Evolutionary conservation across 1,139 yeast species (phyloP), one percentile per base, ranked within the genome.

Genomic region (Yamadazyma atlantica): DNA sequence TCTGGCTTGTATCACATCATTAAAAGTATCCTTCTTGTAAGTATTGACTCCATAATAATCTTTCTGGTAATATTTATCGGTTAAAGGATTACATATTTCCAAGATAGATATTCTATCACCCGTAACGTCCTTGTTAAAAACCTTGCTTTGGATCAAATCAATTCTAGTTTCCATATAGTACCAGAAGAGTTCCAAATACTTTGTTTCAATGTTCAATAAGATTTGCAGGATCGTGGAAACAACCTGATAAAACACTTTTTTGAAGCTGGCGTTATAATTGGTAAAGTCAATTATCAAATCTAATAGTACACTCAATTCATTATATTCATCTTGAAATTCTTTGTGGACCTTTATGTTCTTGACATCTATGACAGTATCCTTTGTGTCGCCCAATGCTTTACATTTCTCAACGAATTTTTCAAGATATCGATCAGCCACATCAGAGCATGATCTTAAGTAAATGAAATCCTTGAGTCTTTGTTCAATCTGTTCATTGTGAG

Each of bases 81-180:
- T 65, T 28, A 70, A 46, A 18, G 58, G 48, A 40, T 70, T 70
- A 41, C 73, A 65, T 6, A 69, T 53, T 17, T 66, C 72, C 41
- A 71, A 55, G 13, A 70, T 42, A 2, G 70, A 54, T 5, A 71
- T 69, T 47, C 77, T 53, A 44, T 71, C 73, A 32, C 58, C 49
- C 8, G 64, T 61, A 1, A 53, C 39, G 5, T 51, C 50, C 28
- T 59, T 53, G 39, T 58, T 57, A 42, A 68, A 69, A 5, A 69
- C 47, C 10, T 49, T 44, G 1, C 43, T 36, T 19, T 46, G 39
- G 12, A 69, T 54, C 7, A 50, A 18, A 2, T 35, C 31, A 13
- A 52, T 45, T 35, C 75, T 53, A 3, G 68, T 39, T 40, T 70
- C 77, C 42, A 71, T 41, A 37, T 60, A 69, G 32, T 45, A 36